Conservation (phyloP, 768 basidiomycete genomes). For the Macrolepiota dolichaula region DNA sequence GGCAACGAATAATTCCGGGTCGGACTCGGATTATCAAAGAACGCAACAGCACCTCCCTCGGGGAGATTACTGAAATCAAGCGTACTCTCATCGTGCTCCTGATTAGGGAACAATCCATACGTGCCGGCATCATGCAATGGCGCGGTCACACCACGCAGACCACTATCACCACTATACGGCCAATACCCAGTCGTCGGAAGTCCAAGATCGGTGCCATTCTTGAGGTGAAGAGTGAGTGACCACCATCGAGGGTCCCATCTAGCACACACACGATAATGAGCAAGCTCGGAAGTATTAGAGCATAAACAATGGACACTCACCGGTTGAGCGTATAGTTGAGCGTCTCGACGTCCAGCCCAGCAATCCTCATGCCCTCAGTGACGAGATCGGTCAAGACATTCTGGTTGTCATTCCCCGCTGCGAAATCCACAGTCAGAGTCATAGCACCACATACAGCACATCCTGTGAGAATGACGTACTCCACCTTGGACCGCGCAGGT, state of each 20-base stretch:
- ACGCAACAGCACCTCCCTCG: constrained; percentile 18
- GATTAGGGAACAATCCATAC: constrained; percentile 18
- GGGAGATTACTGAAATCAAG: constrained; percentile 20
- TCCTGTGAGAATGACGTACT: constrained; percentile 15
- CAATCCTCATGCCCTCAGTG: constrained; percentile 20
- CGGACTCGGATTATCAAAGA: constrained; percentile 30
- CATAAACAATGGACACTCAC: constrained; percentile 10
- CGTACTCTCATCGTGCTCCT: constrained; percentile 15
- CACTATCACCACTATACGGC: constrained; percentile 28
- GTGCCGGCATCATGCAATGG: constrained; percentile 25
- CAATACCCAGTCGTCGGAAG: constrained; percentile 30
- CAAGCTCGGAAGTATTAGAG: background rate
- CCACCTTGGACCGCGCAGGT: constrained; percentile 28
- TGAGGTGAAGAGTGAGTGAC: constrained; percentile 26
- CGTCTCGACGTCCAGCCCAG: constrained; percentile 21
- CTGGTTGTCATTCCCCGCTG: constrained; percentile 30
- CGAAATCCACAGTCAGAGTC: background rate
- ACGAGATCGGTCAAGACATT: constrained; percentile 24
- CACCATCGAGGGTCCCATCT: constrained; percentile 33
- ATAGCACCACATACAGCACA: background rate
- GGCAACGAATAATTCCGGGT: constrained; percentile 25
- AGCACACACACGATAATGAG: background rate
- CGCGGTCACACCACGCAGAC: constrained; percentile 22
- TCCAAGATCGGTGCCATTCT: constrained; percentile 23
- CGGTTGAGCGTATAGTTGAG: constrained; percentile 23